Evolutionary conservation across 176 grass and related monocot species (phyloP).

Genomic region (Alopecurus myosuroides): DNA sequence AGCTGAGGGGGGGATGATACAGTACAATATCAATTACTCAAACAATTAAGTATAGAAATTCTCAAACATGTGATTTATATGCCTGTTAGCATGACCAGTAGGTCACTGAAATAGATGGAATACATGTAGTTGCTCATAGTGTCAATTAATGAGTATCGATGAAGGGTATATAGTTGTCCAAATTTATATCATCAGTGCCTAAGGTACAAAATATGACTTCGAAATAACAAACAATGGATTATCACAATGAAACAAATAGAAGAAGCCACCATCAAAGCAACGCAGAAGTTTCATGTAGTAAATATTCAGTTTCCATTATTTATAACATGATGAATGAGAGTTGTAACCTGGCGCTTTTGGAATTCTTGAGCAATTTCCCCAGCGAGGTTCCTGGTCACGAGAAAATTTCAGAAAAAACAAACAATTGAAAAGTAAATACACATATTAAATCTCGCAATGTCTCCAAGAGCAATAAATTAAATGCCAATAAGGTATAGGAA

Average conservation of each 20-base stretch:
- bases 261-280: neutral
- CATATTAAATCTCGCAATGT: neutral
- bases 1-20: neutral
- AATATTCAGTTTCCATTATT: neutral
- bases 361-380: slow-evolving; percentile 96
- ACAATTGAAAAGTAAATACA: neutral
- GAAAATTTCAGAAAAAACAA: slow-evolving; percentile 20
- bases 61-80: neutral
- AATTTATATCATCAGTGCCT: neutral
- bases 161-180: neutral
- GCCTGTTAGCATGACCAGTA: neutral
- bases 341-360: slow-evolving; percentile 81
- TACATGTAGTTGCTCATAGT: neutral
- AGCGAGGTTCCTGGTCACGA: slow-evolving; percentile 73
- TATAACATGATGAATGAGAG: slow-evolving; percentile 8
- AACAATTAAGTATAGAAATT: neutral
- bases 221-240: neutral
- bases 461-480: neutral
- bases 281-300: neutral
- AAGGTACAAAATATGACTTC: neutral
- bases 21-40: neutral
- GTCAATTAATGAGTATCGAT: neutral
- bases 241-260: neutral
- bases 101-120: neutral
- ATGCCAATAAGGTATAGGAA: neutral